These are phyloP conservation scores for Mollisiaceae sp. DNA, from an alignment of 2,329 filamentous ascomycete genomes.

Conservation along the genomic window DNA sequence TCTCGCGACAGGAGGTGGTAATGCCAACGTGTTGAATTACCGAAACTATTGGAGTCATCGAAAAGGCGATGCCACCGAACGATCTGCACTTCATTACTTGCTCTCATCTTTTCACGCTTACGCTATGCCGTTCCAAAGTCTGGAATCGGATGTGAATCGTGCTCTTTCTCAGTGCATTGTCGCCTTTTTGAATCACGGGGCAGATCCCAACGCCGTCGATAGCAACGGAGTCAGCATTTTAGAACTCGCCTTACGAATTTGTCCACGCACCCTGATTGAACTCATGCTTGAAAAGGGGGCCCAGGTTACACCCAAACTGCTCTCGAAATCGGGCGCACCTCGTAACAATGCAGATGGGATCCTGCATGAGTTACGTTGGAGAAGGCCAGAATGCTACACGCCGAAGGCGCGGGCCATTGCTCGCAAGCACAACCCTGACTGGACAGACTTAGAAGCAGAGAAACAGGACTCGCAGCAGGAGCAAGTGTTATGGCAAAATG, in stretches of 20 bases:
- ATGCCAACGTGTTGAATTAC: slow-evolving; percentile 12
- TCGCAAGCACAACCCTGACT: slow-evolving; percentile 6
- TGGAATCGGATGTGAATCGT: neutral
- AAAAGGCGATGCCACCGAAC: slow-evolving; percentile 11
- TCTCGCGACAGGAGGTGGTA: slow-evolving; percentile 13
- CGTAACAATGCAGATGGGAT: slow-evolving; percentile 5
- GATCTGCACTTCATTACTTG: slow-evolving; percentile 14
- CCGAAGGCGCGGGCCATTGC: slow-evolving; percentile 9
- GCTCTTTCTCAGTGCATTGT: slow-evolving; percentile 9
- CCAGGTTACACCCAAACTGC: slow-evolving; percentile 11
- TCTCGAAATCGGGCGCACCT: slow-evolving; percentile 10
- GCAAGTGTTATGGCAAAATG: slow-evolving; percentile 7
- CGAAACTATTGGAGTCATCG: slow-evolving; percentile 12
- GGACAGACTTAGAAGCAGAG: slow-evolving; percentile 5
- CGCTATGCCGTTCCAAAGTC: neutral
- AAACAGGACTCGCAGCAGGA: slow-evolving; percentile 12
- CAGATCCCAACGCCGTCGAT: slow-evolving; percentile 11
- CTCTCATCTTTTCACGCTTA: slow-evolving; percentile 5
- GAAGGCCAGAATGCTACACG: slow-evolving; percentile 11
- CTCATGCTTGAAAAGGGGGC: slow-evolving; percentile 13
- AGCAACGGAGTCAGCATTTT: slow-evolving; percentile 12
- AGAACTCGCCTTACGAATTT: slow-evolving; percentile 11
- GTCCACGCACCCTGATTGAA: neutral
- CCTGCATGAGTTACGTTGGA: slow-evolving; percentile 11
- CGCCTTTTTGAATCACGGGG: slow-evolving; percentile 11